Evolutionary conservation across 2,329 filamentous ascomycete genomes (phyloP).

Genomic region (Colletotrichum cordylinicola): DNA sequence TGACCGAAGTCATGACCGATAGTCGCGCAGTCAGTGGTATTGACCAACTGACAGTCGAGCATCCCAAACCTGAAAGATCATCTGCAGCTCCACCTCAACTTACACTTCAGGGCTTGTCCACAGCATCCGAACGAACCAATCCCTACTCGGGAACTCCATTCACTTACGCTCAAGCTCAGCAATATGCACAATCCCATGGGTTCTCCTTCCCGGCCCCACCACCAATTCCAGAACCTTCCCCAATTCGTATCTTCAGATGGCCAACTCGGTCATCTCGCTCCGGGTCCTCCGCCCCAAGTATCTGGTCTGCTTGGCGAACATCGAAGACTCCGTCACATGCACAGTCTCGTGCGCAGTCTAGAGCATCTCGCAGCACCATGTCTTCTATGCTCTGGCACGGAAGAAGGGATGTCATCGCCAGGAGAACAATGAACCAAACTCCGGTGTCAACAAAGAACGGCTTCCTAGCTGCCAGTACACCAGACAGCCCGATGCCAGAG

Average conservation of each 20-base stretch:
- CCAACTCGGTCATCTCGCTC: slow-evolving; percentile 16
- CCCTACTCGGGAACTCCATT: slow-evolving; percentile 1
- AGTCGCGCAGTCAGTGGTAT: neutral
- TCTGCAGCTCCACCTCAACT: neutral
- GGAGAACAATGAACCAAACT: neutral
- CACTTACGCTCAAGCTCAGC: slow-evolving; percentile 17
- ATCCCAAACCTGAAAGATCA: neutral
- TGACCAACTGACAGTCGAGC: neutral
- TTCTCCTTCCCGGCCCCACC: neutral
- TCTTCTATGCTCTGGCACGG: slow-evolving; percentile 20
- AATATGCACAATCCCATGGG: slow-evolving; percentile 16
- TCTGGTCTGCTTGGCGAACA: neutral
- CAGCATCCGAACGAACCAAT: neutral
- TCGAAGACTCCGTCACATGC: neutral
- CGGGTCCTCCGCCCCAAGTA: neutral
- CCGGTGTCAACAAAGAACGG: neutral
- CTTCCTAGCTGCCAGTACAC: neutral
- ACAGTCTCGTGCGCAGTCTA: neutral
- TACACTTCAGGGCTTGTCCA: neutral
- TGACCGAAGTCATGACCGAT: neutral
- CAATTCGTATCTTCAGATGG: slow-evolving; percentile 21
- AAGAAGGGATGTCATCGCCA: slow-evolving; percentile 2
- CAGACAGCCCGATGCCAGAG: neutral
- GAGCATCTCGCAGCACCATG: slow-evolving; percentile 8
- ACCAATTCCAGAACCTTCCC: slow-evolving; percentile 3